phyloP scores from a whole-genome alignment of 306 rosid species.

The Vigna trinervia region DNA sequence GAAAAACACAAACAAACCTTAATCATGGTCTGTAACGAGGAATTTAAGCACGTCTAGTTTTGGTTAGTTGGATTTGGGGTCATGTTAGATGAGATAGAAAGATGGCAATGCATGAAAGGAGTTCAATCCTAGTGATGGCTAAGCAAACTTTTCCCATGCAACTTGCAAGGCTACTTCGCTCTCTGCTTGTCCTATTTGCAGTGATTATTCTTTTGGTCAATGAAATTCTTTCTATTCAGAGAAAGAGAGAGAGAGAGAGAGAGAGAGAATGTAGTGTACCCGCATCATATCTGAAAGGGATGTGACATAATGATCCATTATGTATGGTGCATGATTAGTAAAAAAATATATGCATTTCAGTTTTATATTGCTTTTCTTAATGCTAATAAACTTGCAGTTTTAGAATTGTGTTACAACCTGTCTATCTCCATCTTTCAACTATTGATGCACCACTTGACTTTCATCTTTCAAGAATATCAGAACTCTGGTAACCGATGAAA shows the following conservation, averaged over 20 bases:
- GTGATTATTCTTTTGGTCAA: constrained; percentile 36
- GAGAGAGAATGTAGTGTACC: constrained; percentile 34
- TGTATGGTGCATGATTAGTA: constrained; percentile 31
- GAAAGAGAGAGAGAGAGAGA: constrained; percentile 25
- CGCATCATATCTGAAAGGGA: constrained; percentile 34
- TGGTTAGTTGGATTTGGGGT: constrained; percentile 29
- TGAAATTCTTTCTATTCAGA: constrained; percentile 29
- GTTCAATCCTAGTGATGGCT: constrained; percentile 4
- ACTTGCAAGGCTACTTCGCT: constrained; percentile 44
- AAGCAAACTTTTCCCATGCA: constrained; percentile 45
- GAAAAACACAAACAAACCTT: constrained; percentile 14
- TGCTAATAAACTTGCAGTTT: constrained; percentile 36
- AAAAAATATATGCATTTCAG: not conserved
- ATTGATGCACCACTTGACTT: constrained; percentile 3
- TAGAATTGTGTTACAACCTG: constrained; percentile 23
- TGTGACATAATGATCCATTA: constrained; percentile 40
- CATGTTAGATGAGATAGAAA: constrained; percentile 36
- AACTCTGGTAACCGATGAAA: constrained; percentile 20
- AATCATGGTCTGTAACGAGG: constrained; percentile 23
- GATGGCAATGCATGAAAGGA: constrained; percentile 37
- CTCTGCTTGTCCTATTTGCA: constrained; percentile 38
- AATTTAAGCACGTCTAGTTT: constrained; percentile 35
- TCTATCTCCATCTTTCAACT: constrained; percentile 23
- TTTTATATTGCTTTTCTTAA: constrained; percentile 24
- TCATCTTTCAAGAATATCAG: not conserved